phyloP scores from a whole-genome alignment of 352 stramenopile species.

The Thraustotheca clavata region DNA sequence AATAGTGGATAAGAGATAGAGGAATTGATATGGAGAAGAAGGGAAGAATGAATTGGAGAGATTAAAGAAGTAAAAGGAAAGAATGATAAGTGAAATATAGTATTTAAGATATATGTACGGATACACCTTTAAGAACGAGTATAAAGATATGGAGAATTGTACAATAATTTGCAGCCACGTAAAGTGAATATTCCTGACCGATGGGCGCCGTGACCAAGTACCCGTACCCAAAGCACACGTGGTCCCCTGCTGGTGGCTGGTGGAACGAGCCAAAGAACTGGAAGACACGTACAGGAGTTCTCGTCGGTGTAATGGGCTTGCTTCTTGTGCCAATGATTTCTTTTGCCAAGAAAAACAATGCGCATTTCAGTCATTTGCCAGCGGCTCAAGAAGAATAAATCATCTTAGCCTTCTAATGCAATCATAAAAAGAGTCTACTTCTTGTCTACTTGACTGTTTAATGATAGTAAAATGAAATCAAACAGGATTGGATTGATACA shows the following conservation, averaged over 20 bases:
- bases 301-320: constrained; percentile 40
- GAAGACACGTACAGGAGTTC: constrained; percentile 65
- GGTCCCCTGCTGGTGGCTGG: constrained; percentile 77
- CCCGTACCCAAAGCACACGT: constrained; percentile 82
- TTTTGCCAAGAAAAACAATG: constrained; percentile 50
- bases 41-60: too few species aligned
- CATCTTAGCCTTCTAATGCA: background rate
- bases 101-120: background rate
- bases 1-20: too few species aligned
- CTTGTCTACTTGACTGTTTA: too few species aligned
- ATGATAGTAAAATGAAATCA: background rate
- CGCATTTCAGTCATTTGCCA: constrained; percentile 45
- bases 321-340: constrained; percentile 43
- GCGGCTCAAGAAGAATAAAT: constrained; percentile 13
- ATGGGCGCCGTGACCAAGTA: constrained; percentile 79
- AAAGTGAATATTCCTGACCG: background rate
- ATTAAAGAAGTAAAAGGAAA: too few species aligned
- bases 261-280: constrained; percentile 80
- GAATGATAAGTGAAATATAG: background rate
- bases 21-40: too few species aligned
- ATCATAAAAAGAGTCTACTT: background rate
- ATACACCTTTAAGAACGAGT: background rate
- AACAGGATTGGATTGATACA: constrained; percentile 4
- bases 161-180: background rate
- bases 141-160: background rate